A percentile compares a stretch with the other conserved stretches of the same genome.
Evolutionary conservation across 805 yeast genomes (phyloP).

Genomic region (Metschnikowia bowlesiae): DNA sequence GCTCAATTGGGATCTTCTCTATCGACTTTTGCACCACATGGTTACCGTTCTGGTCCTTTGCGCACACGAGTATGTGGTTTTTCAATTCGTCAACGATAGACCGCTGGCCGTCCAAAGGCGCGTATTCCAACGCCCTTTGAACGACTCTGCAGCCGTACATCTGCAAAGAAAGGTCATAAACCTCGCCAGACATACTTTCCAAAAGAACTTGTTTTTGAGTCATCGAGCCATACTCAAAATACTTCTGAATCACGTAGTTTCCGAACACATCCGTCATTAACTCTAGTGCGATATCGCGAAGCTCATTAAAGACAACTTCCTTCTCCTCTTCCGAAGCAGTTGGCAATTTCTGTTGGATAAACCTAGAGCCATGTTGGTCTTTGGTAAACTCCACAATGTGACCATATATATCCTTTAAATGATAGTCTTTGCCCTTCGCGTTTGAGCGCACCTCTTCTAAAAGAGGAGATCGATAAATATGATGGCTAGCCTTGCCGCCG

Average conservation of each 20-base stretch:
- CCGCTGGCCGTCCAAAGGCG: conserved; percentile 60
- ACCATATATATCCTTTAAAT: conserved; percentile 72
- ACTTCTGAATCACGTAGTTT: conserved; percentile 93
- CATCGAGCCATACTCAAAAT: conserved; percentile 74
- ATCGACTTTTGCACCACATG: conserved; percentile 96
- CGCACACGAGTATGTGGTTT: conserved; percentile 53
- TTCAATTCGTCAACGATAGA: conserved; percentile 66
- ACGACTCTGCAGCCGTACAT: conserved; percentile 99
- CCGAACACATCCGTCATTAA: conserved; percentile 97
- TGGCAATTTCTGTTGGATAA: conserved; percentile 84
- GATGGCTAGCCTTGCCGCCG: conserved; percentile 29
- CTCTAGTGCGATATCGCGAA: conserved; percentile 66
- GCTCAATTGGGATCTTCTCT: conserved; percentile 72
- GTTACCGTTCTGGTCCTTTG: conserved; percentile 94
- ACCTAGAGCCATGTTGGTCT: conserved; percentile 96
- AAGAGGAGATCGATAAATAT: conserved; percentile 69
- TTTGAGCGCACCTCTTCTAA: conserved; percentile 80
- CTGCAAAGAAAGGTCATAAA: conserved; percentile 74
- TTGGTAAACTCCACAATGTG: conserved; percentile 87
- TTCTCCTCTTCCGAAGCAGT: conserved; percentile 62
- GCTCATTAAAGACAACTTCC: conserved; percentile 79
- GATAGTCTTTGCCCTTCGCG: conserved; percentile 52
- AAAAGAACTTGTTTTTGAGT: conserved; percentile 68
- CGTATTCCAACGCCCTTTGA: conserved; percentile 83
- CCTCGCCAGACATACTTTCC: conserved; percentile 67